Percentiles rank a stretch among this genome's conserved stretches.
Evolutionary conservation across 108 stramenopile species (phyloP).

Genomic region (Bacterosira constricta): DNA sequence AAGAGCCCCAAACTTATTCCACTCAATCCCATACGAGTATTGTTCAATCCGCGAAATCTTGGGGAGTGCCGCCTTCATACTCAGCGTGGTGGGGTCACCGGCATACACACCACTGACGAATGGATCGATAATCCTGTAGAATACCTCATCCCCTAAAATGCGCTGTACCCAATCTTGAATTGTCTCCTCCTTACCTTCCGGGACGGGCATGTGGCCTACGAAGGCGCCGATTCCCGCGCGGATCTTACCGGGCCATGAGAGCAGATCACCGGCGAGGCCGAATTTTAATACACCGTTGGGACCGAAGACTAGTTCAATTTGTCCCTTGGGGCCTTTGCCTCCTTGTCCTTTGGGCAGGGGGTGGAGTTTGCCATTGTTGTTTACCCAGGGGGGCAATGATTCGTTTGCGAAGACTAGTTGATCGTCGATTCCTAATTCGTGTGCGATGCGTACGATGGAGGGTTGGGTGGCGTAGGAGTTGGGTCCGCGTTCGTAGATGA

Average conservation of each 20-base stretch:
- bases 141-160: slow-evolving; percentile 90
- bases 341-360: slow-evolving; percentile 90
- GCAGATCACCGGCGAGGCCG: slow-evolving; percentile 71
- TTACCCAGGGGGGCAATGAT: slow-evolving; percentile 84
- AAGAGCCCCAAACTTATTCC: slow-evolving; percentile 85
- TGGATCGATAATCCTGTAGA: slow-evolving; percentile 91
- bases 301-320: slow-evolving; percentile 83
- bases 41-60: slow-evolving; percentile 88
- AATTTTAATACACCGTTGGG: slow-evolving; percentile 81
- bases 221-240: slow-evolving; percentile 95
- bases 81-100: slow-evolving; percentile 91
- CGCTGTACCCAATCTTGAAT: slow-evolving; percentile 94
- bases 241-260: slow-evolving; percentile 94
- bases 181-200: slow-evolving; percentile 86
- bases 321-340: slow-evolving; percentile 83
- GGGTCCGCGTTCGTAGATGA: slow-evolving; percentile 96
- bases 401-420: slow-evolving; percentile 93
- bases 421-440: slow-evolving; percentile 89
- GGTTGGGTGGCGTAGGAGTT: slow-evolving; percentile 93
- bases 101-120: slow-evolving; percentile 97
- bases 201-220: slow-evolving; percentile 69
- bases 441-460: slow-evolving; percentile 83
- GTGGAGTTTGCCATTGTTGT: slow-evolving; percentile 88
- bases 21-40: slow-evolving; percentile 70
- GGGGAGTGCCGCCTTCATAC: slow-evolving; percentile 90